These are phyloP conservation scores for Podaxis sp. DNA, from an alignment of 768 basidiomycete genomes.

Conservation along the genomic window DNA sequence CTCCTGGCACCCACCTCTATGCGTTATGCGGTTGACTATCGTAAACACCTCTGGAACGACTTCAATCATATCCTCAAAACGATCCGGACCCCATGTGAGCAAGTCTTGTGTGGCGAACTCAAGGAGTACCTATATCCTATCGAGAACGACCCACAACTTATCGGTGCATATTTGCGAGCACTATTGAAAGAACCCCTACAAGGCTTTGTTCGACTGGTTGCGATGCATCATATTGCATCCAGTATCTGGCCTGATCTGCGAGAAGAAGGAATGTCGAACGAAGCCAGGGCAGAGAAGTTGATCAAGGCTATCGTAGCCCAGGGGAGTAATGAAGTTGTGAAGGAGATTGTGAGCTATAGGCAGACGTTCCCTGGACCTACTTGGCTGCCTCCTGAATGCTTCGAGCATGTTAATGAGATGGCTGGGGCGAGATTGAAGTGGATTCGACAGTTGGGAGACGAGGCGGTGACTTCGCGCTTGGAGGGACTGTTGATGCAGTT, in stretches of 20 bases:
- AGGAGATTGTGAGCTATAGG: slow-evolving; percentile 56
- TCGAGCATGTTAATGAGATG: slow-evolving; percentile 28
- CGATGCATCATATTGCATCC: slow-evolving; percentile 76
- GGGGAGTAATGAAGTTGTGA: slow-evolving; percentile 44
- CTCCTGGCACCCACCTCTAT: slow-evolving; percentile 77
- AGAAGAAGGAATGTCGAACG: slow-evolving; percentile 21
- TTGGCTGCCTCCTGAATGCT: slow-evolving; percentile 52
- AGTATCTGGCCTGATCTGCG: slow-evolving; percentile 70
- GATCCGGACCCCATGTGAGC: slow-evolving; percentile 48
- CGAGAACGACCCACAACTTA: slow-evolving; percentile 58
- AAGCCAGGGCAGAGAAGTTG: slow-evolving; percentile 43
- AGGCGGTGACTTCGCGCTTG: not conserved
- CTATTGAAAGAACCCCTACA: slow-evolving; percentile 43
- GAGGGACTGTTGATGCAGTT: not conserved
- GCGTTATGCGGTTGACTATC: slow-evolving; percentile 78
- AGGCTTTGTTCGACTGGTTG: slow-evolving; percentile 65
- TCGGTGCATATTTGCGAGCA: slow-evolving; percentile 62
- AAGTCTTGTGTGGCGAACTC: slow-evolving; percentile 52
- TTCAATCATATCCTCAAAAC: slow-evolving; percentile 64
- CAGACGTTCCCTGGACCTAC: slow-evolving; percentile 38
- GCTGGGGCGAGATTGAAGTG: slow-evolving; percentile 21
- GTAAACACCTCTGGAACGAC: slow-evolving; percentile 82
- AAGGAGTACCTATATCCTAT: slow-evolving; percentile 70
- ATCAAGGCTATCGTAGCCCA: slow-evolving; percentile 51
- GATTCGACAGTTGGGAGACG: slow-evolving; percentile 16